Evolutionary conservation across 305 asterid genomes (phyloP), one percentile per base, ranked within the genome.

Genomic region (Ajuga reptans): DNA sequence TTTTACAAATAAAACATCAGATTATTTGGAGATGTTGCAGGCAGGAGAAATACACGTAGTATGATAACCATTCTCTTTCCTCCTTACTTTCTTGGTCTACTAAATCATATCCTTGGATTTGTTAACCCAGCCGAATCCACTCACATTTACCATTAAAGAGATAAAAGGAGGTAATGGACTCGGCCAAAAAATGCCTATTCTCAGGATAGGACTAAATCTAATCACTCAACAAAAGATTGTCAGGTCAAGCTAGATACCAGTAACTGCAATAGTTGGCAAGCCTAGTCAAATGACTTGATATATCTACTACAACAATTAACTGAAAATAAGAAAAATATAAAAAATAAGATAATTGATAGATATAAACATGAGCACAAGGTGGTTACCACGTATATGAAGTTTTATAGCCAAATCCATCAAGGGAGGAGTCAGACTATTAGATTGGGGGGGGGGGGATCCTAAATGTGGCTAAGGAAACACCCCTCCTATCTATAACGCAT

Each of bases 1-100:
- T 69, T 55, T 55, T 61, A 63, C 54, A 69, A 51, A 70, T 15
- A 78, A 41, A 57, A 50, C 56, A 17, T 51, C 31, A 47, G 33
- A 71, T 53, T 29, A 58, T 69, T 9, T 46, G 39, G 50, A 68
- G 57, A 51, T 50, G 47, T 18, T 24, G 49, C 50, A 51, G 50
- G 52, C 43, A 68, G 49, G 29, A 58, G 64, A 70, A 69, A 66
- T 61, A 29, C 16, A 49, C 18, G 21, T 45, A 33, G 64, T 53
- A 39, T 4, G 51, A 54, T 39, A 62, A 71, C 29, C 56, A 61
- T 52, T 17, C 60, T 18, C 42, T 56, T 60, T 43, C 14, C 39
- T 27, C 57, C 42, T 59, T 14, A 37, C 58, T 53, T 47, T 71
- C 68, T 41, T 47, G 74, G 72, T 47, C 43, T 36, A 64, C 60